phyloP scores from a whole-genome alignment of 78 protist genomes.

The Monosiga brevicollis region DNA sequence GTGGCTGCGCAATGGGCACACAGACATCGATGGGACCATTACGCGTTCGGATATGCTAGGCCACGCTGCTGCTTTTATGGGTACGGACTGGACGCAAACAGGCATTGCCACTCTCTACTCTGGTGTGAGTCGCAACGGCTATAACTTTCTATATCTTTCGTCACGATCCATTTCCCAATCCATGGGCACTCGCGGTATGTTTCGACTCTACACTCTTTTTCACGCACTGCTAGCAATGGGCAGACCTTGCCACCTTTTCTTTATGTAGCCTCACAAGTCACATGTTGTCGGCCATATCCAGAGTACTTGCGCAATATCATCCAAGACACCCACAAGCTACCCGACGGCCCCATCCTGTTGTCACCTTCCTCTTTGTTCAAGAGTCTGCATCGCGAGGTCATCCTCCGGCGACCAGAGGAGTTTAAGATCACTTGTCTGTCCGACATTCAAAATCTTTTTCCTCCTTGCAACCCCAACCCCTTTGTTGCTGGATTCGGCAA shows the following conservation, averaged over 20 bases:
- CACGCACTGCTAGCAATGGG: background rate
- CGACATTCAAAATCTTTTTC: slow-evolving; percentile 57
- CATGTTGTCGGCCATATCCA: too few species aligned
- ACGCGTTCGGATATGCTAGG: slow-evolving; percentile 80
- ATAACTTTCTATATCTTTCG: slow-evolving; percentile 77
- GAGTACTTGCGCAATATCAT: slow-evolving; percentile 11
- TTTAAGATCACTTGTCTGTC: slow-evolving; percentile 80
- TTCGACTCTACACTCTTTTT: background rate
- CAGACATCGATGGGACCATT: slow-evolving; percentile 77
- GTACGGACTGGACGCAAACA: slow-evolving; percentile 89
- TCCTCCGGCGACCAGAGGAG: slow-evolving; percentile 79
- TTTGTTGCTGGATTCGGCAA: slow-evolving; percentile 96
- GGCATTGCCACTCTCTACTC: slow-evolving; percentile 79
- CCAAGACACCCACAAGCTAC: slow-evolving; percentile 50
- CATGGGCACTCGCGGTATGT: slow-evolving; percentile 19
- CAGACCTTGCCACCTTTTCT: background rate
- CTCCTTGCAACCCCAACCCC: slow-evolving; percentile 29
- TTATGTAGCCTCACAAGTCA: too few species aligned
- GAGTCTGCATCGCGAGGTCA: slow-evolving; percentile 60
- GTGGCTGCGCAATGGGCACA: background rate
- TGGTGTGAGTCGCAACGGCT: slow-evolving; percentile 67
- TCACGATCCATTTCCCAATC: slow-evolving; percentile 84
- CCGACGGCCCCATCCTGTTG: slow-evolving; percentile 86
- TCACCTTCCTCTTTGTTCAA: slow-evolving; percentile 83
- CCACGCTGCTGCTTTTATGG: slow-evolving; percentile 75